Evolutionary conservation across 1,139 yeast species (phyloP).

Genomic region (Candida sanyaensis): DNA sequence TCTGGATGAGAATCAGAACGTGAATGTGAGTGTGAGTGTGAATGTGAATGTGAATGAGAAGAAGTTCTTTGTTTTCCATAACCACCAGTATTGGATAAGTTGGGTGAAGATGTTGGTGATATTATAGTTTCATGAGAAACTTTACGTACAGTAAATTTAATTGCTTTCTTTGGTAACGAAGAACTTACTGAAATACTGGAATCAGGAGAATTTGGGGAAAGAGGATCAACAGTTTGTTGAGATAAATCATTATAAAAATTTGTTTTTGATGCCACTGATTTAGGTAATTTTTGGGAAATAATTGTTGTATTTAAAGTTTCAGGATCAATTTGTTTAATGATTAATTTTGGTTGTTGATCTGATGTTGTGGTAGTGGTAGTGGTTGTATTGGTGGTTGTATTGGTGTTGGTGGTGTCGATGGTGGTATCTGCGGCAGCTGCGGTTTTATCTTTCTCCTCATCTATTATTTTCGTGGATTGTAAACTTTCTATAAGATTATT

Average conservation of each 20-base stretch:
- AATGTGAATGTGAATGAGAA: not conserved
- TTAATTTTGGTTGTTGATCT: not conserved
- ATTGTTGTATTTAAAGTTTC: not conserved
- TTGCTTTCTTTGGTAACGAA: conserved; percentile 25
- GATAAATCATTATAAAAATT: conserved; percentile 12
- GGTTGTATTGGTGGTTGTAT: not conserved
- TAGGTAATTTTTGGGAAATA: conserved; percentile 8
- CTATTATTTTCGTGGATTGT: conserved; percentile 18
- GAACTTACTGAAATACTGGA: conserved; percentile 2
- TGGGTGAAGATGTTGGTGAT: conserved; percentile 15
- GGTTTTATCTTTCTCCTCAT: conserved; percentile 1
- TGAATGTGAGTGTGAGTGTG: not conserved
- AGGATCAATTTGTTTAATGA: conserved; percentile 5
- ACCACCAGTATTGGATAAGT: not conserved
- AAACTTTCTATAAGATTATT: conserved; percentile 32
- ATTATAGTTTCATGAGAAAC: conserved; percentile 37
- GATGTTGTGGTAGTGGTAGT: not conserved
- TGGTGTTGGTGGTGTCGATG: not conserved
- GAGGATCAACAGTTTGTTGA: not conserved
- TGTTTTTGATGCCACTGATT: conserved; percentile 15
- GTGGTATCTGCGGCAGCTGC: conserved; percentile 1
- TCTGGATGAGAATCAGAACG: not conserved
- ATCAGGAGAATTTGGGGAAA: conserved; percentile 7
- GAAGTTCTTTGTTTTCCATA: conserved; percentile 8
- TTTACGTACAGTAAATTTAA: conserved; percentile 45